A percentile compares a stretch with the other conserved stretches of the same genome.
Evolutionary conservation across 2,329 filamentous ascomycete genomes (phyloP).

Genomic region (Stemphylium beticola): DNA sequence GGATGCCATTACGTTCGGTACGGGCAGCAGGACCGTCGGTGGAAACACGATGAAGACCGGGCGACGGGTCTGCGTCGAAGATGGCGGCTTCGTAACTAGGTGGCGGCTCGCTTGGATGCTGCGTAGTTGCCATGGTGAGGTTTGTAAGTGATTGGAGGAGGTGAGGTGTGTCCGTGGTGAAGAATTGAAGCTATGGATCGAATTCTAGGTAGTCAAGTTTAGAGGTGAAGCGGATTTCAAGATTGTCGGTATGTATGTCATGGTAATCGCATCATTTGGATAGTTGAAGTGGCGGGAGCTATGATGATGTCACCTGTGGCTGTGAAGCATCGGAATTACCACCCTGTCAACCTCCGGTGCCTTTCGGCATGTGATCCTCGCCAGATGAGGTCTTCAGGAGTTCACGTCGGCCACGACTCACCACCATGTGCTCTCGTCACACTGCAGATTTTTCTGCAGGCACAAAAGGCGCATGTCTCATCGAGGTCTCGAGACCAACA

Average conservation of each 20-base stretch:
- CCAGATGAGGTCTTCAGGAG: not conserved
- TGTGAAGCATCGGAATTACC: not conserved
- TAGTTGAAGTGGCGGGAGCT: not conserved
- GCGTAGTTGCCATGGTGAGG: conserved; percentile 29
- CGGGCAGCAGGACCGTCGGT: conserved; percentile 38
- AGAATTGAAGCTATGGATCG: not conserved
- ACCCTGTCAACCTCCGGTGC: not conserved
- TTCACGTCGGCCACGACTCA: conserved; percentile 11
- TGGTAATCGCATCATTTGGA: not conserved
- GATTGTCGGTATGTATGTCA: not conserved
- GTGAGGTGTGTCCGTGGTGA: not conserved
- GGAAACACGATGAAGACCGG: conserved; percentile 35
- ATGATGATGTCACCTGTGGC: conserved; percentile 16
- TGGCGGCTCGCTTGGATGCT: conserved; percentile 37
- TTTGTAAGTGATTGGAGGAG: not conserved
- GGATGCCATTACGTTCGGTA: conserved; percentile 60
- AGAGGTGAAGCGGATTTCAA: not conserved
- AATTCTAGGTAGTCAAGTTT: not conserved
- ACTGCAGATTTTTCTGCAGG: conserved; percentile 12
- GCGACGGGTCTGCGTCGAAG: conserved; percentile 30
- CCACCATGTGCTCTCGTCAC: conserved; percentile 25
- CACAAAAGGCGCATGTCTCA: conserved; percentile 13
- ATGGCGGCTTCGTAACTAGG: conserved; percentile 45
- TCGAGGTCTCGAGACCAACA: conserved; percentile 14
- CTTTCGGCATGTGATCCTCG: conserved; percentile 5